Base-by-base conservation (phyloP, 148 eudicot species). In the Spergularia marina region DNA sequence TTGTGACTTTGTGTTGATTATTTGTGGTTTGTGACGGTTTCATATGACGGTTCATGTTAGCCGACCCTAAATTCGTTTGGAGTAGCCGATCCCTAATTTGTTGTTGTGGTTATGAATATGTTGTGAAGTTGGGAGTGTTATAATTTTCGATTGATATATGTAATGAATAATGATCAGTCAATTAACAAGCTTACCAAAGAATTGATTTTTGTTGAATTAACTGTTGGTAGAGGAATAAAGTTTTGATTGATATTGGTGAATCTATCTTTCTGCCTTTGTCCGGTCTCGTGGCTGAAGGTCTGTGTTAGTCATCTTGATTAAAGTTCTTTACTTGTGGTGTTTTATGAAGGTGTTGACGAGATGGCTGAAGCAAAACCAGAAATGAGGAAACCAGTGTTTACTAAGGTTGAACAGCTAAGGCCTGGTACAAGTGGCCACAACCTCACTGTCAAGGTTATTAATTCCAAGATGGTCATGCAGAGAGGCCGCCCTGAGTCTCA, bases 361-460 rank as follows among this genome's bases (percentile, higher is more conserved):
- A 85, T 85, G 85, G 83, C 87, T n/a, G 87, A 85, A 66, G n/a
- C 83, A 54, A 80, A 73, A 59, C 76, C 81, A 39, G 85, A 74
- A 56, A 82, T 85, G 84, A 86, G 88, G 91, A 84, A 88, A 36
- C 91, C 91, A 36, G 87, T 86, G 21, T 88, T 86, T 75, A 79
- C 85, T 8, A 86, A 86, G 74, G 86, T 88, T 16, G 87, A 84
- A 52, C 87, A 88, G 65, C 80, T 88, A 58, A 78, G 86, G 58
- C 89, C 91, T 54, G 87, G 87, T 44, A 86, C 86, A 1, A 81
- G 76, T 70, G 87, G 89, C 51, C 89, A 80, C 70, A 88, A 79
- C 71, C 86, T 88, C 63, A 86, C 72, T n/a, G 86, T 88, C 41
- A 88, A 86, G 84, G 84, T 88, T 44, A 87, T 86, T 41, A 84